These are phyloP conservation scores for Blechomonas ayalai DNA, from an alignment of 208 protist genomes.

Conservation along the genomic window DNA sequence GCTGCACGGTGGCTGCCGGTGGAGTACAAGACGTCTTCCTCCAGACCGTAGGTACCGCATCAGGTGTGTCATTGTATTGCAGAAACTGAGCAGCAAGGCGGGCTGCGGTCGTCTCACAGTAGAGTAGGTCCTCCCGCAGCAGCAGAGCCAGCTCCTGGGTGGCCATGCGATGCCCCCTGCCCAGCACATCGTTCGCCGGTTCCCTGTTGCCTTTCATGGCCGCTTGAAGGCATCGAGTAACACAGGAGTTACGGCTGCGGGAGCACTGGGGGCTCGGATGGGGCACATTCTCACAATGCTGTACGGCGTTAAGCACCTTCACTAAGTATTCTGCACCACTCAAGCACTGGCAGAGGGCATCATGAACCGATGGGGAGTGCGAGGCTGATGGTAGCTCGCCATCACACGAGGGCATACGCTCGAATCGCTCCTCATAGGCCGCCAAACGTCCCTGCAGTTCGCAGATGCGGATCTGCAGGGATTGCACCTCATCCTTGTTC, in stretches of 20 bases:
- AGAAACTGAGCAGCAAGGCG: constrained; percentile 25
- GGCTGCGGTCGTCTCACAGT: constrained; percentile 43
- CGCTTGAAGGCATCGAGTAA: constrained; percentile 31
- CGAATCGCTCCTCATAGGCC: constrained; percentile 38
- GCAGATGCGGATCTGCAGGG: constrained; percentile 20
- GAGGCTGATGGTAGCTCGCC: too few relatives aligned
- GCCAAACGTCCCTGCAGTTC: constrained; percentile 36
- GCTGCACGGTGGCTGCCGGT: too few relatives aligned
- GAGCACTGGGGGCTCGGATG: constrained; percentile 17
- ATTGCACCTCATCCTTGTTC: constrained; percentile 16
- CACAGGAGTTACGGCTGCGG: constrained; percentile 26
- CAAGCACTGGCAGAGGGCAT: constrained; percentile 37
- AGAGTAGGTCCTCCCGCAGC: constrained; percentile 52
- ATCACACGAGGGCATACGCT: neutral
- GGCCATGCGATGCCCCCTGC: constrained; percentile 6
- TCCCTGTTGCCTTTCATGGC: constrained; percentile 40
- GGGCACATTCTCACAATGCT: constrained; percentile 32
- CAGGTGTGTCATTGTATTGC: too few relatives aligned
- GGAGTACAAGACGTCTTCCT: too few relatives aligned
- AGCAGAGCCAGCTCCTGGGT: constrained; percentile 25
- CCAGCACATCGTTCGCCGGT: constrained; percentile 10
- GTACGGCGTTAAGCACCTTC: constrained; percentile 61
- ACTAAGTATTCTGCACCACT: constrained; percentile 46
- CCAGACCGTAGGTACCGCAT: too few relatives aligned
- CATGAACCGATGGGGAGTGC: constrained; percentile 12